Evolutionary conservation across 2,329 filamentous ascomycete genomes (phyloP).

Genomic region (Zarea fungicola): DNA sequence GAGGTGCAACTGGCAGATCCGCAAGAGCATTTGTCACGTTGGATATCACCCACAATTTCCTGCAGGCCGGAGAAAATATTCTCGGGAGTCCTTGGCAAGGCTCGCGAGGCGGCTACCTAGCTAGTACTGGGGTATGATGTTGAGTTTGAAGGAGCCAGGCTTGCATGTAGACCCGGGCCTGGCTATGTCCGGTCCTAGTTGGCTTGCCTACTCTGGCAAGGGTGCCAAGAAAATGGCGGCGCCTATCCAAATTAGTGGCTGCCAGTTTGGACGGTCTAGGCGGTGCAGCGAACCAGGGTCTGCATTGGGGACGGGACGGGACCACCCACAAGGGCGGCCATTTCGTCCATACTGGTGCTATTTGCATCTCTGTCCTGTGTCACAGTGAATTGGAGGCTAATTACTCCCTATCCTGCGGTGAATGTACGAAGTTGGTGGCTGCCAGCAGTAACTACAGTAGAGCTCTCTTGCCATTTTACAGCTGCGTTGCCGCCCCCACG

Average conservation of each 20-base stretch:
- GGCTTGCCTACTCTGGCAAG: background rate
- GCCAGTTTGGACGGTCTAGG: background rate
- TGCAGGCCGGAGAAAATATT: background rate
- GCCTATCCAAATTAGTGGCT: background rate
- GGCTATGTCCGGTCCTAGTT: background rate
- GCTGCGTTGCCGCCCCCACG: too few species aligned
- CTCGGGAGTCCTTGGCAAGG: background rate
- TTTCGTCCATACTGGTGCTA: too few species aligned
- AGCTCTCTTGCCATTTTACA: too few species aligned
- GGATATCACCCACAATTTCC: background rate
- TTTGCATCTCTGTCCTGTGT: too few species aligned
- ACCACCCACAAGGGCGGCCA: too few species aligned
- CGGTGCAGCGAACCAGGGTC: background rate
- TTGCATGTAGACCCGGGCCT: background rate
- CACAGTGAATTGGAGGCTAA: too few species aligned
- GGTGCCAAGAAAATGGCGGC: background rate
- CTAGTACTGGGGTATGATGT: too few species aligned
- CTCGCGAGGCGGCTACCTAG: background rate
- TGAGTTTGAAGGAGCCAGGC: slow-evolving; percentile 3
- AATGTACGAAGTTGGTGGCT: too few species aligned
- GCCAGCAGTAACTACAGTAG: too few species aligned
- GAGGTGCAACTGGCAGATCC: slow-evolving; percentile 3
- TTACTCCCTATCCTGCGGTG: too few species aligned
- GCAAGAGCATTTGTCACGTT: background rate
- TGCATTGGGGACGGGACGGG: too few species aligned